Conservation (phyloP, 352 stramenopile species). For the Phytophthora podocarpi region DNA sequence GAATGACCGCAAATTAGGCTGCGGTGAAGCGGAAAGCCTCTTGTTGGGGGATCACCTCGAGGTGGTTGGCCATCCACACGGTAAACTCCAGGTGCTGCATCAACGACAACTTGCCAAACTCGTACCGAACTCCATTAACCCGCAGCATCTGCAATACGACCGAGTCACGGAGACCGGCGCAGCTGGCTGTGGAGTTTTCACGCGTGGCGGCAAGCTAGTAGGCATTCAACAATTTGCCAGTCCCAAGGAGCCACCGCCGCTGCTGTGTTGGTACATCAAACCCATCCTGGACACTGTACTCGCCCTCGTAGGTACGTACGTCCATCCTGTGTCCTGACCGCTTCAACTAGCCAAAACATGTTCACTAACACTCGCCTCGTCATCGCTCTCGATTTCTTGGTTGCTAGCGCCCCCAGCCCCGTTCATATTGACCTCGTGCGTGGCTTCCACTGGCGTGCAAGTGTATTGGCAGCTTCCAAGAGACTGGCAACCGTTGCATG, state of each 20-base stretch:
- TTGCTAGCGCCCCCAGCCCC: conserved; percentile 55
- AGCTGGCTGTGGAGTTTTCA: conserved; percentile 56
- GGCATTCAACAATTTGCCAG: conserved; percentile 51
- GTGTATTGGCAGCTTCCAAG: conserved; percentile 66
- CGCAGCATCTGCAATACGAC: conserved; percentile 53
- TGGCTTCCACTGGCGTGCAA: conserved; percentile 47
- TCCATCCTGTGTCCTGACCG: too few species aligned
- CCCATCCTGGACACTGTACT: conserved; percentile 52
- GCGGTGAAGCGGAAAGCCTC: conserved; percentile 33
- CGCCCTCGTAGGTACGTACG: conserved; percentile 67
- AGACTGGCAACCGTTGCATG: conserved; percentile 45
- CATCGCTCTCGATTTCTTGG: conserved; percentile 1
- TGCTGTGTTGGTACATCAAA: conserved; percentile 56
- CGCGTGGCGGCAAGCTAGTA: conserved; percentile 58
- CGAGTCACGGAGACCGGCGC: conserved; percentile 44
- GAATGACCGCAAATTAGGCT: conserved; percentile 68
- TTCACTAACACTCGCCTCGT: too few species aligned
- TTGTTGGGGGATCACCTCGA: conserved; percentile 39
- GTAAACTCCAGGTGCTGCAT: conserved; percentile 59
- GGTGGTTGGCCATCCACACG: conserved; percentile 64
- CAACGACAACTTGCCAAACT: conserved; percentile 40
- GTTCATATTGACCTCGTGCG: conserved; percentile 55
- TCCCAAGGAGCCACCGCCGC: conserved; percentile 40
- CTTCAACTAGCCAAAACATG: too few species aligned
- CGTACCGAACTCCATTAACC: conserved; percentile 59